Evolutionary conservation across 2,329 filamentous ascomycete genomes (phyloP), one percentile per base, ranked within the genome.

Genomic region (Phoma sp.): DNA sequence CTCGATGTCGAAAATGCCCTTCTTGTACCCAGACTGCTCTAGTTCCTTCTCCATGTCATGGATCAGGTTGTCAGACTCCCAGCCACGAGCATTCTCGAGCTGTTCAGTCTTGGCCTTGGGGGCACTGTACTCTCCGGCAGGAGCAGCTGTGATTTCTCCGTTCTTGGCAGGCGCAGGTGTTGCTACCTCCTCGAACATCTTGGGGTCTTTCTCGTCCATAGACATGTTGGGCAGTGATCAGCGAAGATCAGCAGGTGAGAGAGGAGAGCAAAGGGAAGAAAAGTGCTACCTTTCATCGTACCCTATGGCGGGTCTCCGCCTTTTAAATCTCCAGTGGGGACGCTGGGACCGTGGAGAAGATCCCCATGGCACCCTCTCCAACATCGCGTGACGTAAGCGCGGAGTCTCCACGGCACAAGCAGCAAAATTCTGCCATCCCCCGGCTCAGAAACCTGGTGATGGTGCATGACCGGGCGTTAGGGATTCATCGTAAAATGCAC

Each of bases 1-100:
- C 32, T 82, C 74, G 38, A 88, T 58, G 36, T 87, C 77, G 65
- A 86, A 84, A 57, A 75, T 52, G 5, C 75, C 72, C 54, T 71
- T 74, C 64, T 74, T 73, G 57, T 74, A 69, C 25, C 70, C 74
- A 41, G 63, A 59, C 32, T 68, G 64, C 43, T 71, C 64, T 37
- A 76, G 52, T 45, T 78, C 67, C 44, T 74, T 71, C 61, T 78
- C 74, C 47, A 79, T 63, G 29, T 76, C 69, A 29, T 74, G 72
- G 44, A 78, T 76, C 48, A 79, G 57, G 38, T 77, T 77, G 55
- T 79, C 77, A 7, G 76, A 75, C 60, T 79, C 77, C 75, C 76
- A 78, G 47, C 76, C 68, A 37, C 58, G 58, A 11, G 67, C 67
- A 54, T 70, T 65, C 47, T 71, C 68, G n/a, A 71, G 60, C 50